Percentiles rank a stretch among this genome's conserved stretches.
Evolutionary conservation across 164 flowering plant species (phyloP).

Genomic region (Saururus chinensis): DNA sequence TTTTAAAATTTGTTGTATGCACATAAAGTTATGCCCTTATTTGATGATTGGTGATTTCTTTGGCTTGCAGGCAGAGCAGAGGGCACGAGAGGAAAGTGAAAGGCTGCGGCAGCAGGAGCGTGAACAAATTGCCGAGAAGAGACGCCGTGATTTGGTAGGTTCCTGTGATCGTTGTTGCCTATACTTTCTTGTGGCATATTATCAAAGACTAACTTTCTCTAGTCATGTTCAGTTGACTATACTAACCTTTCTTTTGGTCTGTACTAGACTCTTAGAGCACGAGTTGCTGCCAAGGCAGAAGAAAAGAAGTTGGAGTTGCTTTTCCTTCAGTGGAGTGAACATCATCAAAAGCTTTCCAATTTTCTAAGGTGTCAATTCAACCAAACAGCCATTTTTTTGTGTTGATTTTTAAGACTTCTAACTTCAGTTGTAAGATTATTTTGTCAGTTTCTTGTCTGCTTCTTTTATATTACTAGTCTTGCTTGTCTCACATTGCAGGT

Average conservation of each 20-base stretch:
- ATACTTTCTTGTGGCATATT: neutral
- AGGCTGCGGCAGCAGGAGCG: slow-evolving; percentile 90
- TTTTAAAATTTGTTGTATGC: no score
- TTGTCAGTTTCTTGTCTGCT: neutral
- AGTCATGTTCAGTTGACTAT: neutral
- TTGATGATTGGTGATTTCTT: neutral
- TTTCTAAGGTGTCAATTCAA: slow-evolving; percentile 52
- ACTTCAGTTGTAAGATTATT: neutral
- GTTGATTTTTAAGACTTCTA: neutral
- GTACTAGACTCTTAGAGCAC: slow-evolving; percentile 74
- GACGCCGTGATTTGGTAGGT: slow-evolving; percentile 89
- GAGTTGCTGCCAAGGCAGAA: slow-evolving; percentile 96
- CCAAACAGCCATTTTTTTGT: neutral
- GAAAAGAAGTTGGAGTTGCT: slow-evolving; percentile 95
- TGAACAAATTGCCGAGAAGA: slow-evolving; percentile 81
- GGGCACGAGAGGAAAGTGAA: slow-evolving; percentile 96
- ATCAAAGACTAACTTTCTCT: slow-evolving; percentile 1
- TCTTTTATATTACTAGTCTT: neutral
- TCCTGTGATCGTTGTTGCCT: neutral
- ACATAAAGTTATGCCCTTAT: neutral
- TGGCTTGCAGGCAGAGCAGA: slow-evolving; percentile 76
- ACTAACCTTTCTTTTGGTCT: slow-evolving; percentile 1
- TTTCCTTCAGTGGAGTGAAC: slow-evolving; percentile 95
- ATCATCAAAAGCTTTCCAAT: slow-evolving; percentile 79
- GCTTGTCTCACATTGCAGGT: slow-evolving; percentile 48